phyloP scores from a whole-genome alignment of 306 rosid genomes.

The Inga leiocalycina region DNA sequence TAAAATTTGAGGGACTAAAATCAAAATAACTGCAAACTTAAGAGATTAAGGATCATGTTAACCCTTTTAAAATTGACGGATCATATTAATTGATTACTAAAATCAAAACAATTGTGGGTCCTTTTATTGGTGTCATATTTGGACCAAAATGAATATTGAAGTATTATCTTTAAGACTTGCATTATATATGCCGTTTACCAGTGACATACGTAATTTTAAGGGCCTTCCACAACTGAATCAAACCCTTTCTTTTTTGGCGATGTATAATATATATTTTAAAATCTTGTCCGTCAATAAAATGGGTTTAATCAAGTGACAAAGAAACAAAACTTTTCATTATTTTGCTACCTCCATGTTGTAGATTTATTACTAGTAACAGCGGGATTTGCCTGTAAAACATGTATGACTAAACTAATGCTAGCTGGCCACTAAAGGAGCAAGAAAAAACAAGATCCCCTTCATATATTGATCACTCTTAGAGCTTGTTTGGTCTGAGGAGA shows the following conservation, averaged over 20 bases:
- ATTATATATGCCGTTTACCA: not conserved
- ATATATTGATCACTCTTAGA: too few species aligned
- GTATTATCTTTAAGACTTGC: not conserved
- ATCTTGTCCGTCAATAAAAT: not conserved
- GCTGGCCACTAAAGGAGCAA: not conserved
- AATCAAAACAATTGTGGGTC: not conserved
- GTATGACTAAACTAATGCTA: not conserved
- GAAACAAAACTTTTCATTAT: not conserved
- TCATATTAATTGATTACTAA: not conserved
- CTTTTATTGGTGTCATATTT: not conserved
- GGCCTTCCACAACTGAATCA: not conserved
- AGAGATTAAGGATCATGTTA: rapidly evolving
- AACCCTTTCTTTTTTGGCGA: not conserved
- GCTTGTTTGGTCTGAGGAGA: too few species aligned
- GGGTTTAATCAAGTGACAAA: not conserved
- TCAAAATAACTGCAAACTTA: too few species aligned
- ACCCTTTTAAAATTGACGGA: not conserved
- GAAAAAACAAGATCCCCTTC: not conserved
- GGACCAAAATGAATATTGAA: not conserved
- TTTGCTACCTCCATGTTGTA: not conserved
- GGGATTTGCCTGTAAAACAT: too few species aligned
- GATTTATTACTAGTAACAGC: too few species aligned
- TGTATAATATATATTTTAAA: too few species aligned
- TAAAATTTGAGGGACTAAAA: too few species aligned
- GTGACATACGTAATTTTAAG: not conserved